Evolutionary conservation across 2,329 filamentous ascomycete species (phyloP), one percentile per base, ranked within the genome.

Genomic region (Arthroderma sp.): DNA sequence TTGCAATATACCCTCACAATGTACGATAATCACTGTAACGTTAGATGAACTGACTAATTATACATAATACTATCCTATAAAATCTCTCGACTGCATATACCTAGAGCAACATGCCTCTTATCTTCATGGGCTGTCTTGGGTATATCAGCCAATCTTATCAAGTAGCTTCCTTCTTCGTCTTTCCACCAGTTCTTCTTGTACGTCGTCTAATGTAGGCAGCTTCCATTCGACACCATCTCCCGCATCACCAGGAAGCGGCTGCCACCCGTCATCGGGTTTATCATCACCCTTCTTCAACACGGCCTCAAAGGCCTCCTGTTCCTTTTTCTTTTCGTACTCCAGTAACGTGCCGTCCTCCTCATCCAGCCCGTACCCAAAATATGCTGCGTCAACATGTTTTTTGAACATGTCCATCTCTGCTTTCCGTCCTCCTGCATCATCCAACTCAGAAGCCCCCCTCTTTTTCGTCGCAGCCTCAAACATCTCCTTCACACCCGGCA

Each of bases 401-500:
- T 76, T 72, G 60, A 73, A 70, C 61, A 77, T 71, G 54, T 74
- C 72, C 37, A 66, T 68, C 23, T 70, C 66, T 35, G 63, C 64
- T 41, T 64, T 66, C 33, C 69, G 70, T 43, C 69, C 67, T 60
- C 85, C 75, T 64, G 90, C 69, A 65, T 89, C 87, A 54, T 83
- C 82, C 64, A 86, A 78, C 60, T 81, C 79, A 66, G 88, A 85
- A 7, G 82, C 72, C 1, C 83, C 81, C 66, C 84, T 85, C 59
- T 77, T 79, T 62, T 77, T 76, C 54, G 78, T 78, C 0, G 88
- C 86, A 0, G 87, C 86, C 66, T 95, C 91, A 67, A 96, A 95
- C 70, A 98, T 77, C 76, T 98, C 93, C 72, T 96, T 96, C 4
- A 98, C 93, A 54, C 93, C 93, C 0, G 93, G 93, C 35, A 98